Conservation (phyloP, 805 yeast genomes). For the Saturnispora saitoi region DNA sequence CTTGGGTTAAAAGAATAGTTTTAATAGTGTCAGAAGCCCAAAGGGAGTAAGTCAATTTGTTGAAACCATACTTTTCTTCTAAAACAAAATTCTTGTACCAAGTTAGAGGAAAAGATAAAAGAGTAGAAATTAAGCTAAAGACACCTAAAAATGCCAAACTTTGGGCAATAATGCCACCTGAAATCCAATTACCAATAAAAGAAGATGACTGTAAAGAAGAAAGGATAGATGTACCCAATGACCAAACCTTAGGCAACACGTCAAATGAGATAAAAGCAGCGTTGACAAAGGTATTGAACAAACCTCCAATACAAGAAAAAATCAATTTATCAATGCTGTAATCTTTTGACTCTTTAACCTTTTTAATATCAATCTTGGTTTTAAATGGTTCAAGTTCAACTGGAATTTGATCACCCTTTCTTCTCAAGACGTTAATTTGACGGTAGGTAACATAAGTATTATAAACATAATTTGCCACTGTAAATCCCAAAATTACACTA, state of each 20-base stretch:
- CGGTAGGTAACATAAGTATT: constrained; percentile 68
- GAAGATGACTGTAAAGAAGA: constrained; percentile 13
- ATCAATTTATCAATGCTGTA: constrained; percentile 74
- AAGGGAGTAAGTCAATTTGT: constrained; percentile 64
- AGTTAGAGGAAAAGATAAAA: constrained; percentile 57
- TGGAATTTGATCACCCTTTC: constrained; percentile 47
- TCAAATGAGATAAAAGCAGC: constrained; percentile 51
- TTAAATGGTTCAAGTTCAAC: constrained; percentile 42
- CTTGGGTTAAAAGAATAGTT: constrained; percentile 41
- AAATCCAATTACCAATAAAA: constrained; percentile 22
- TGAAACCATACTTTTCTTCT: constrained; percentile 90
- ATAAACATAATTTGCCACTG: constrained; percentile 66
- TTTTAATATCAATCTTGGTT: constrained; percentile 55
- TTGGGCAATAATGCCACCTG: constrained; percentile 55
- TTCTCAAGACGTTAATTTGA: constrained; percentile 57
- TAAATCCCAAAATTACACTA: constrained; percentile 58
- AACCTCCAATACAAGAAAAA: constrained; percentile 51
- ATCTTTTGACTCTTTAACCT: constrained; percentile 66
- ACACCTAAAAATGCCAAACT: constrained; percentile 56
- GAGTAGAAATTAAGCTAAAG: constrained; percentile 39
- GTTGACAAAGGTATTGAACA: constrained; percentile 47
- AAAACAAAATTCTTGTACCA: constrained; percentile 78
- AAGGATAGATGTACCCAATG: constrained; percentile 16
- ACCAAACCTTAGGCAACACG: constrained; percentile 57
- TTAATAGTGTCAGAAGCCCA: constrained; percentile 74